Base-by-base conservation (phyloP, 352 stramenopile species). In the Phytophthora uliginosa region DNA sequence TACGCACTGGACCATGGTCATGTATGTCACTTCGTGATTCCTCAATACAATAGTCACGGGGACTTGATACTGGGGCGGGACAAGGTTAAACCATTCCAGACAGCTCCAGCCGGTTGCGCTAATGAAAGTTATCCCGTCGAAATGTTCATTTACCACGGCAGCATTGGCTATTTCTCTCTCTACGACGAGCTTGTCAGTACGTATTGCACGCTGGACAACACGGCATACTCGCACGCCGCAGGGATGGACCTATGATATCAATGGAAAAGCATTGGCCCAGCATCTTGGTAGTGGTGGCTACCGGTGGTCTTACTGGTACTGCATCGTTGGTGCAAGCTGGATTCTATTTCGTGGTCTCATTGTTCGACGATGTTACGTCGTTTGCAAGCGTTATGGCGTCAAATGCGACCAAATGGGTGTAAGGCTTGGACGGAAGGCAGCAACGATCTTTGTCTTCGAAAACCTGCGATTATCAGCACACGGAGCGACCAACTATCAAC, bases 191-290 rank as follows among this genome's bases (percentile, higher is more conserved):
- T 67, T 12, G 17, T 67, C 5, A 33, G 60, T 33, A 53, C 60
- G 0, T 67, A 67, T 12, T 67, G 48, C 6, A 18, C 17, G 4
- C 15, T 3, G 33, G 60, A 60, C 24, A n/a, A 40, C n/a, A 60
- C 60, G 24, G 48, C 60, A 17, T 67, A 67, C 38, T 59, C 48
- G 2, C 48, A 31, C 9, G 22, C 50, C 13, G 48, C 60, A 26
- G 60, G 60, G 7, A 33, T 67, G 17, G 60, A 67, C 60, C 5
- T 67, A 42, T 6, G 48, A 60, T 24, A 54, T 67, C 60, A 67
- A 67, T 42, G 60, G 60, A 1, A 26, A 13, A 60, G 34, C 60
- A 9, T 40, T 67, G 42, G 48, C 50, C 7, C 31, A 22, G 12
- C 45, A 67, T 22, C 33, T 26, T 33, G 60, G 48, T 17, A 67